Percentiles rank a stretch among this genome's conserved stretches.
phyloP scores from a whole-genome alignment of 805 yeast genomes.

The Yamadazyma nakazawae region DNA sequence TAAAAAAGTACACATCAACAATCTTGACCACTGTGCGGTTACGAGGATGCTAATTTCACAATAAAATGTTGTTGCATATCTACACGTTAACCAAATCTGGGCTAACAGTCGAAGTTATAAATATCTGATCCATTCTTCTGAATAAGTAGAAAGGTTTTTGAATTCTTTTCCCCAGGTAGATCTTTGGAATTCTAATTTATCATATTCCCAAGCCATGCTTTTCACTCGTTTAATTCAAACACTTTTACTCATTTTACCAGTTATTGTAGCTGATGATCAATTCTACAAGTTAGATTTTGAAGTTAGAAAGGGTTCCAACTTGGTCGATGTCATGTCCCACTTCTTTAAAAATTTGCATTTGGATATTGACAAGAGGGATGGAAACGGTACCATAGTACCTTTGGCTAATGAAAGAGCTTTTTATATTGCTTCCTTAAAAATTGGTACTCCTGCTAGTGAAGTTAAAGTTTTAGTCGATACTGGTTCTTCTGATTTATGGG shows the following conservation, averaged over 20 bases:
- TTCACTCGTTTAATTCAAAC: constrained; percentile 11
- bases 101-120: not conserved
- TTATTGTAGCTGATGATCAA: constrained; percentile 17
- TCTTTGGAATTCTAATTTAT: not conserved
- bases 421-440: constrained; percentile 24
- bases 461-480: constrained; percentile 38
- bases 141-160: not conserved
- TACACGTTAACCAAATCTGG: not conserved
- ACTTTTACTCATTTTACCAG: constrained; percentile 4
- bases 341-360: constrained; percentile 9
- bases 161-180: not conserved
- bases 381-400: constrained; percentile 6
- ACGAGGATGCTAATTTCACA: not conserved
- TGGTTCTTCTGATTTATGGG: constrained; percentile 44
- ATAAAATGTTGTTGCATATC: not conserved
- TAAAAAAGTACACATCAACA: not conserved
- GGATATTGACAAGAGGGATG: constrained; percentile 5
- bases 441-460: constrained; percentile 28
- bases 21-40: not conserved
- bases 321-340: constrained; percentile 17
- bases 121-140: not conserved
- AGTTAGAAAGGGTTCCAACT: constrained; percentile 20
- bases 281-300: constrained; percentile 23
- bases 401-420: constrained; percentile 26
- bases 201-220: constrained; percentile 1